A percentile compares a stretch with the other conserved stretches of the same genome.
Evolutionary conservation across 2,329 filamentous ascomycete species (phyloP).

Genomic region (Colletotrichum sp.): DNA sequence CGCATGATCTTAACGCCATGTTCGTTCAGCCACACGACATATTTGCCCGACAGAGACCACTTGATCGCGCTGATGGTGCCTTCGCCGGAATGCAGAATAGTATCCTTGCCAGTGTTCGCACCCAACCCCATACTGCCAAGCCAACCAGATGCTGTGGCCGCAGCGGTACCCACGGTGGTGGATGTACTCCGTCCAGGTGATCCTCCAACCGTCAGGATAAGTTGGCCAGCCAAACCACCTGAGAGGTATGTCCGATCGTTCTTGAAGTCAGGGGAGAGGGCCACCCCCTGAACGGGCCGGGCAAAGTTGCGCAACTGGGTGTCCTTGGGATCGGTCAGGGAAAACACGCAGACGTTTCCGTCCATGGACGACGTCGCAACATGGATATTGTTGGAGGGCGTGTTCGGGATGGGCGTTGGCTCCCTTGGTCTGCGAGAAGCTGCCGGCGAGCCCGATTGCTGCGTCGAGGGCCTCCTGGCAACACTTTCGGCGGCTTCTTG

Average conservation of each 20-base stretch:
- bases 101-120: constrained; percentile 80
- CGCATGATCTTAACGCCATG: constrained; percentile 98
- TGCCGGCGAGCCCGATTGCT: constrained; percentile 47
- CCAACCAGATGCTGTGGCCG: constrained; percentile 88
- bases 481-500: constrained; percentile 39
- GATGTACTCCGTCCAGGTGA: constrained; percentile 83
- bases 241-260: constrained; percentile 89
- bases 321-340: constrained; percentile 85
- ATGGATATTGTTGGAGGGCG: constrained; percentile 88
- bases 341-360: constrained; percentile 92
- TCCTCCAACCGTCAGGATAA: constrained; percentile 86
- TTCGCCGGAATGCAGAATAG: constrained; percentile 87
- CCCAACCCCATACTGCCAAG: constrained; percentile 86
- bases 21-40: constrained; percentile 95
- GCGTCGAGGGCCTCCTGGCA: constrained; percentile 32
- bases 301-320: constrained; percentile 93
- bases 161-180: constrained; percentile 83
- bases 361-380: constrained; percentile 95
- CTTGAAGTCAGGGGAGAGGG: constrained; percentile 94
- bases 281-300: constrained; percentile 88
- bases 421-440: constrained; percentile 59
- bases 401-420: constrained; percentile 67
- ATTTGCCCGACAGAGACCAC: constrained; percentile 93
- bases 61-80: constrained; percentile 90
- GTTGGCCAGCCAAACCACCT: constrained; percentile 84